Evolutionary conservation across 2,329 filamentous ascomycete species (phyloP).

Genomic region (Dendrostoma leiphaemia): DNA sequence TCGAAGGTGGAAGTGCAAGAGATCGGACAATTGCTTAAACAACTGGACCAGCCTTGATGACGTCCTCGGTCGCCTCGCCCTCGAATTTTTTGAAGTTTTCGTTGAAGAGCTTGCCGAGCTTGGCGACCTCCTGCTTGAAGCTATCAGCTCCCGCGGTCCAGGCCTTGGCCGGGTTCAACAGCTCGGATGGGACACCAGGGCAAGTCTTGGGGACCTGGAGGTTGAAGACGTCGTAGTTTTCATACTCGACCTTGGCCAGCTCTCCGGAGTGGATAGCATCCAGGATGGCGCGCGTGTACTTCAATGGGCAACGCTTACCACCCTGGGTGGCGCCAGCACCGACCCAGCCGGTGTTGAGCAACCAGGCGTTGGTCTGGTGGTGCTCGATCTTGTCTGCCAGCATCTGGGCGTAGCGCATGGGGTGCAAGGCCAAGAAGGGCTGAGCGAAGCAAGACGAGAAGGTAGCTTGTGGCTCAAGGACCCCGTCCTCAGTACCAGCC

Average conservation of each 20-base stretch:
- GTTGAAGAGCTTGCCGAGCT: constrained; percentile 84
- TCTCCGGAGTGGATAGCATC: constrained; percentile 97
- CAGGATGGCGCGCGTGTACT: constrained; percentile 97
- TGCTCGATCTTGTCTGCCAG: constrained; percentile 95
- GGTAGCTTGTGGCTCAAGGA: constrained; percentile 95
- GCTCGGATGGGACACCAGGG: constrained; percentile 82
- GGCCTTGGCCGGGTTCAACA: constrained; percentile 90
- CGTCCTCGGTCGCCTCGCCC: constrained; percentile 76
- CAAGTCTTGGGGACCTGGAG: constrained; percentile 91
- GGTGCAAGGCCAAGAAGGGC: constrained; percentile 97
- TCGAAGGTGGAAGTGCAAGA: neutral
- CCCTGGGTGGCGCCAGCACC: constrained; percentile 87
- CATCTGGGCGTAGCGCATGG: constrained; percentile 99
- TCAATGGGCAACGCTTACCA: constrained; percentile 94
- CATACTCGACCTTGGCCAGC: constrained; percentile 88
- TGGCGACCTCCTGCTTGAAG: constrained; percentile 85
- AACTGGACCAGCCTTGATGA: constrained; percentile 64
- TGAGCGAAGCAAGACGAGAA: constrained; percentile 99
- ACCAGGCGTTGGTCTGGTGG: constrained; percentile 95
- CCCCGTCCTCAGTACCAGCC: constrained; percentile 96
- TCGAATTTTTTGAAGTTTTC: constrained; percentile 98
- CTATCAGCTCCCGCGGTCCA: constrained; percentile 81
- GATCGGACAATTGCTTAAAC: constrained; percentile 24
- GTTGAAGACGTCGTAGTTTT: constrained; percentile 96
- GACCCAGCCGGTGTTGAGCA: constrained; percentile 98